Conservation (phyloP, 352 stramenopile genomes). For the Phytophthora megakarya region DNA sequence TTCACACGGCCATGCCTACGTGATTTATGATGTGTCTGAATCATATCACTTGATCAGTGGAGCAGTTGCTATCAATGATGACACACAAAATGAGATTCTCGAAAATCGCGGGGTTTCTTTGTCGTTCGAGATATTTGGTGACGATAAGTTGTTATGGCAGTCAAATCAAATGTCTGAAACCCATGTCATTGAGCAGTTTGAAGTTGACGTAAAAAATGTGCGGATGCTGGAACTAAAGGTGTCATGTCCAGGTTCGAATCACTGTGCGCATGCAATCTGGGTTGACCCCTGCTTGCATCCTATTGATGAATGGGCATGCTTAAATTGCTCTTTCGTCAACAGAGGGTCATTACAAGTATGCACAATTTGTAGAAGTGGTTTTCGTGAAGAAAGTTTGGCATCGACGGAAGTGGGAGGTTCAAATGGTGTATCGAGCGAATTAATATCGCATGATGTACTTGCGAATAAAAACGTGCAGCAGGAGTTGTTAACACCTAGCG, state of each 20-base stretch:
- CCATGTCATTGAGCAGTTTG: conserved; percentile 53
- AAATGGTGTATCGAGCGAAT: background rate
- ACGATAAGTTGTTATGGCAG: conserved; percentile 75
- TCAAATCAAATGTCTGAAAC: conserved; percentile 62
- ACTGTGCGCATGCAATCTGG: conserved; percentile 82
- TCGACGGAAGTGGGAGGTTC: background rate
- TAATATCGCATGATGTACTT: background rate
- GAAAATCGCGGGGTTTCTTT: conserved; percentile 60
- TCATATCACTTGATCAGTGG: conserved; percentile 62
- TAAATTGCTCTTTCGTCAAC: conserved; percentile 71
- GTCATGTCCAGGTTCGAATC: conserved; percentile 74
- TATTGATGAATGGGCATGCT: conserved; percentile 76
- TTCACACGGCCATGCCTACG: conserved; percentile 68
- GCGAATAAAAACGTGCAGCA: conserved; percentile 4
- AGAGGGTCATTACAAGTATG: conserved; percentile 61
- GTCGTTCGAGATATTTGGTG: conserved; percentile 73
- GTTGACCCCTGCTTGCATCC: conserved; percentile 73
- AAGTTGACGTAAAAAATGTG: conserved; percentile 59
- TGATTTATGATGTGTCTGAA: conserved; percentile 81
- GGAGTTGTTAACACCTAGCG: conserved; percentile 9
- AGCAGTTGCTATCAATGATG: conserved; percentile 78
- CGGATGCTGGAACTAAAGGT: conserved; percentile 81
- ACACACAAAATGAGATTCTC: conserved; percentile 60
- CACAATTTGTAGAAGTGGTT: conserved; percentile 48
- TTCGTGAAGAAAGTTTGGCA: conserved; percentile 22